Conservation (phyloP, 2,329 filamentous ascomycete species). For the Ceratocystis huliohia region DNA sequence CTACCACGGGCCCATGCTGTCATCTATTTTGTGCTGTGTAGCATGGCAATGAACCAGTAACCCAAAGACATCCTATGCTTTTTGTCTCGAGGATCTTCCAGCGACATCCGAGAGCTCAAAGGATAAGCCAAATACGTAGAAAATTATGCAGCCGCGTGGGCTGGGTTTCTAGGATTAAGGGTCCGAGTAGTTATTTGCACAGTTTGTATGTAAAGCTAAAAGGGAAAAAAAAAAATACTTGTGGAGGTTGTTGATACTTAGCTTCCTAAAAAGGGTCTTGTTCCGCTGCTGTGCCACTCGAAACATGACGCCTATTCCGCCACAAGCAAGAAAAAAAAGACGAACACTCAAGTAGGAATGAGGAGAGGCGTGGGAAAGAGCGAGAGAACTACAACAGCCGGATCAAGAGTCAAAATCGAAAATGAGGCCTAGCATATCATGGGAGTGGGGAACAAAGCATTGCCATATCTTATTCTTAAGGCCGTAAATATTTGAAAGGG, state of each 20-base stretch:
- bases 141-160: neutral
- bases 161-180: neutral
- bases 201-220: no score
- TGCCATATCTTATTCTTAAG: neutral
- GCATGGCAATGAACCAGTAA: neutral
- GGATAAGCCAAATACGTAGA: neutral
- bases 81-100: neutral
- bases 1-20: neutral
- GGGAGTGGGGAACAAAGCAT: neutral
- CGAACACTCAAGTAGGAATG: neutral
- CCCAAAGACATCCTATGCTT: neutral
- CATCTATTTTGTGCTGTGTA: neutral
- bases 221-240: no score
- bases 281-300: slow-evolving; percentile 8
- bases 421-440: slow-evolving; percentile 1
- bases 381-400: neutral
- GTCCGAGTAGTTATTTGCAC: no score
- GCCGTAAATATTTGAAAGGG: neutral
- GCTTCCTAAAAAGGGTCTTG: slow-evolving; percentile 8
- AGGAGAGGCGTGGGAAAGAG: neutral
- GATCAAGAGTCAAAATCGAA: neutral
- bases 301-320: slow-evolving; percentile 1
- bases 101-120: neutral
- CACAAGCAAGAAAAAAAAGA: neutral
- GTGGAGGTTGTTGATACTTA: neutral